Evolutionary conservation across 2,329 filamentous ascomycete genomes (phyloP).

Genomic region (Delphinella strobiligena): DNA sequence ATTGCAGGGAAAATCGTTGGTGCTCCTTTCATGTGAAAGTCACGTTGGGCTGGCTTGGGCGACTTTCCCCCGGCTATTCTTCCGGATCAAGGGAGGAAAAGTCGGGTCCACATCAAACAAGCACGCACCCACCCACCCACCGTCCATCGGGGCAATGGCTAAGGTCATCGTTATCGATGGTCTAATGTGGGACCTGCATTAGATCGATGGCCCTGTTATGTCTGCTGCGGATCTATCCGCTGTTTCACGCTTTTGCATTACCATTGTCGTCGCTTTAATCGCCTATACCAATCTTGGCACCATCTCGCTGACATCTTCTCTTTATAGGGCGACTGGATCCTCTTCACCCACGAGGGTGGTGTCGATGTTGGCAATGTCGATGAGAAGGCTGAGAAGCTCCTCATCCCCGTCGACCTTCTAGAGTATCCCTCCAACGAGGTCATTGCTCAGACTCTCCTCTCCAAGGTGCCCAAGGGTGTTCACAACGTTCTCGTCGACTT

Average conservation of each 20-base stretch:
- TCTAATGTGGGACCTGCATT: conserved; percentile 9
- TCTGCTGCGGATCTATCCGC: conserved; percentile 9
- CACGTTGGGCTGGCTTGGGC: conserved; percentile 5
- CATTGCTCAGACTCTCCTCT: conserved; percentile 73
- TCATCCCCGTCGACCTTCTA: conserved; percentile 89
- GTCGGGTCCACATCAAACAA: conserved; percentile 8
- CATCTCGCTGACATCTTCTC: conserved; percentile 6
- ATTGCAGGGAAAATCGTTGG: conserved; percentile 2
- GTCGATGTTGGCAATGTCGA: conserved; percentile 99
- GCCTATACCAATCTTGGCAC: conserved; percentile 2
- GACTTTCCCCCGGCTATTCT: conserved; percentile 9
- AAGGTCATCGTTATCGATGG: conserved; percentile 10
- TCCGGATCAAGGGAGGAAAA: conserved; percentile 11
- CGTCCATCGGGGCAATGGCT: conserved; percentile 3
- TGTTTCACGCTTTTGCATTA: neutral
- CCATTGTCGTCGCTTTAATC: conserved; percentile 4
- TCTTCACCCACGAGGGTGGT: conserved; percentile 99
- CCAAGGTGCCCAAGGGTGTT: conserved; percentile 86
- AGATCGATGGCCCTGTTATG: conserved; percentile 1
- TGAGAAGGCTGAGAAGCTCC: conserved; percentile 94
- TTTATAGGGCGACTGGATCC: conserved; percentile 89
- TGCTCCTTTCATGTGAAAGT: conserved; percentile 7
- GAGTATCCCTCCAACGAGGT: conserved; percentile 94
- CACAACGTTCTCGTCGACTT: conserved; percentile 99
- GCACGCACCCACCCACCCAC: conserved; percentile 6